Evolutionary conservation across 306 rosid genomes (phyloP).

Genomic region (Quercus ilex): DNA sequence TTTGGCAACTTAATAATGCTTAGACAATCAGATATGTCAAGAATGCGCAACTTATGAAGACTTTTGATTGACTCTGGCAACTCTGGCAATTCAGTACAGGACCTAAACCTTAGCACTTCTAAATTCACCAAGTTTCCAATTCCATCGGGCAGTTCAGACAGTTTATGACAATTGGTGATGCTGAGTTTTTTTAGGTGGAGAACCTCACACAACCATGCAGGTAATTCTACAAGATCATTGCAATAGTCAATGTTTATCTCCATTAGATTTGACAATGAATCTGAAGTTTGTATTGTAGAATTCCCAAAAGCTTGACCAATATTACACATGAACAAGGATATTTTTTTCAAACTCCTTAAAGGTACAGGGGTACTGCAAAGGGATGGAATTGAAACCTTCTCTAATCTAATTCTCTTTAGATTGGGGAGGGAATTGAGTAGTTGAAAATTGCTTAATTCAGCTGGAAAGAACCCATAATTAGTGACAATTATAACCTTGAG

Average conservation of each 20-base stretch:
- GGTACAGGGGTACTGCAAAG: neutral
- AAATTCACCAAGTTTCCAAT: constrained; percentile 28
- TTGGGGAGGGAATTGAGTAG: neutral
- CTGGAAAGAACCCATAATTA: neutral
- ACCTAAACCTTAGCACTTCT: constrained; percentile 34
- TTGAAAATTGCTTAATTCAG: neutral
- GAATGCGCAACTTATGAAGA: constrained; percentile 27
- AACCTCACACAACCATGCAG: constrained; percentile 24
- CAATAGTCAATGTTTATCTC: constrained; percentile 41
- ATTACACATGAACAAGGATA: constrained; percentile 46
- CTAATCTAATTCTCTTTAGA: neutral
- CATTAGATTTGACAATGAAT: constrained; percentile 33
- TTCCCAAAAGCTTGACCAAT: constrained; percentile 26
- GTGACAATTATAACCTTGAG: neutral
- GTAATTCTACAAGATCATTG: constrained; percentile 29
- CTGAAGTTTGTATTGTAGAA: constrained; percentile 11
- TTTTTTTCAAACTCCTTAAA: constrained; percentile 18
- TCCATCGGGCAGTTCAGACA: constrained; percentile 25
- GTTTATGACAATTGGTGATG: constrained; percentile 41
- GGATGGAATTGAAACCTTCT: constrained; percentile 24
- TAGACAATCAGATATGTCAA: constrained; percentile 42
- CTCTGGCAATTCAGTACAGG: constrained; percentile 25
- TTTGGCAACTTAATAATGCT: constrained; percentile 30
- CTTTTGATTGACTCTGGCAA: constrained; percentile 23
- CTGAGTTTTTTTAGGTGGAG: constrained; percentile 25